Evolutionary conservation across 768 basidiomycete genomes (phyloP), one percentile per base, ranked within the genome.

Genomic region (Megacollybia marginata): DNA sequence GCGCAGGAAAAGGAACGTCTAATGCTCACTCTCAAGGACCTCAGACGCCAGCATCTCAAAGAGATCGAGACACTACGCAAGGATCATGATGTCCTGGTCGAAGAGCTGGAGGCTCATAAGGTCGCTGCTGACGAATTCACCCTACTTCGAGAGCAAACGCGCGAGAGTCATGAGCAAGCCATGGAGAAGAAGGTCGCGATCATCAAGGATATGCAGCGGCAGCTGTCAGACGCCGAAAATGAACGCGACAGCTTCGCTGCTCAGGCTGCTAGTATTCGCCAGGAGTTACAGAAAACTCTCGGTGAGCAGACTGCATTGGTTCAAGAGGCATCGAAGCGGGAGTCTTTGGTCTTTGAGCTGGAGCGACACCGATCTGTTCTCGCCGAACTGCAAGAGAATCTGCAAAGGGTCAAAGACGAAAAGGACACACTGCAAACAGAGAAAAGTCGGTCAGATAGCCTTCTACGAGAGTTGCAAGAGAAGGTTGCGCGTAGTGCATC

Each of bases 341-440:
- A 89, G 56, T 83, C 85, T 15, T 72, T 90, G 34, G 79, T 78
- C 9, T 74, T 77, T 18, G 88, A 93, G 59, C 69, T 92, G 33
- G 88, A 92, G 57, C 79, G 74, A 33, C 86, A 89, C 63, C 86
- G 87, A 20, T 83, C 82, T 9, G 71, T 82, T 28, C 71, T 92
- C 13, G 82, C 83, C 20, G 89, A 92, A 57, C 67, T 85, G 63
- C 88, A 91, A 56, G 83, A 85, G 52, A 82, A 78, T 54, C 69
- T 92, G 20, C 87, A 89, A 63, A 80, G 77, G 43, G 80, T 82
- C 59, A 88, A 87, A 67, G 85, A 91, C 57, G 88, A 91, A 67
- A 88, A 87, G 64, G 91, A 89, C 61, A 72, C 59, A 13, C 69
- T 93, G 13, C 87, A 84, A 52, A 69, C 76, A 9, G 89, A 93